Evolutionary conservation across 208 protist genomes (phyloP).

Genomic region (Trypanosoma rangeli): DNA sequence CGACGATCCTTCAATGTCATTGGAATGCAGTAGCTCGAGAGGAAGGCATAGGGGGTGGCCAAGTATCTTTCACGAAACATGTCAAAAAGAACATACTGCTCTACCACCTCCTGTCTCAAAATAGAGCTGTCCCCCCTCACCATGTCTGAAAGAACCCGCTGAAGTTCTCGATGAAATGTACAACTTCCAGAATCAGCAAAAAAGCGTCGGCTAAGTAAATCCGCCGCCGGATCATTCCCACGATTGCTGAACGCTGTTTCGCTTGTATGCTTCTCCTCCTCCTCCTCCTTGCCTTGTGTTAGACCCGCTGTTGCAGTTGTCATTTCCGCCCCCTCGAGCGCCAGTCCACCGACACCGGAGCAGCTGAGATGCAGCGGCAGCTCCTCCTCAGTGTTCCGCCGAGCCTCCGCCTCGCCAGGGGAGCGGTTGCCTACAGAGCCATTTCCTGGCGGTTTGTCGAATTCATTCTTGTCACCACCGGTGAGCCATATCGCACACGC

Average conservation of each 20-base stretch:
- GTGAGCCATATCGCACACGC: constrained; percentile 9
- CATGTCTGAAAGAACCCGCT: constrained; percentile 32
- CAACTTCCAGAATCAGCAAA: constrained; percentile 17
- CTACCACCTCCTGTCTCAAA: constrained; percentile 52
- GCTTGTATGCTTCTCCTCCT: neutral
- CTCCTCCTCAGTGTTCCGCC: neutral
- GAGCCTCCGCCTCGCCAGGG: neutral
- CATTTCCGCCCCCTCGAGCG: neutral
- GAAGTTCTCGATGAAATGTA: constrained; percentile 53
- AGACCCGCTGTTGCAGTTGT: neutral
- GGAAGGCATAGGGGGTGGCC: constrained; percentile 74
- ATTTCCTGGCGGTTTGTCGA: neutral
- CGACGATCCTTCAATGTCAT: constrained; percentile 60
- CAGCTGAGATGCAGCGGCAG: neutral
- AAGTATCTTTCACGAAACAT: constrained; percentile 64
- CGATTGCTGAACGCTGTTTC: neutral
- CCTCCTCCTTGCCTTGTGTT: neutral
- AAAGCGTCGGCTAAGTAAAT: constrained; percentile 8
- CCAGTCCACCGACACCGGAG: neutral
- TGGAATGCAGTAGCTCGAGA: constrained; percentile 70
- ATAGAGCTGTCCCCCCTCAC: constrained; percentile 7
- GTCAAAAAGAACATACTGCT: constrained; percentile 80
- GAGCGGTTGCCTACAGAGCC: neutral
- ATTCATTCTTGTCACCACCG: neutral
- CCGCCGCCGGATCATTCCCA: neutral